phyloP scores from a whole-genome alignment of 306 rosid genomes.

The Dryas octopetala region DNA sequence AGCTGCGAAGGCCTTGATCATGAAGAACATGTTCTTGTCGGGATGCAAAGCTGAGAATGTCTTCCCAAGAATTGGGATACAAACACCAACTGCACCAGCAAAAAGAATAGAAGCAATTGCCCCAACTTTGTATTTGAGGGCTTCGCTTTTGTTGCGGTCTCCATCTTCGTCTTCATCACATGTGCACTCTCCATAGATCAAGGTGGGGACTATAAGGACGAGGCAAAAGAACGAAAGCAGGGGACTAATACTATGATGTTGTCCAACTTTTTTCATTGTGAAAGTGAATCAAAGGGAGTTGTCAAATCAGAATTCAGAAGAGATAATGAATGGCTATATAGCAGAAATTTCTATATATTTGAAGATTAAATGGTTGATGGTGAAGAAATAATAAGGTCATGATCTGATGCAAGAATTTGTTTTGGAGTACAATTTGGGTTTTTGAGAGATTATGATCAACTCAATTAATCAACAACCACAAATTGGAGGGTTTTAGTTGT shows the following conservation, averaged over 20 bases:
- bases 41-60: slow-evolving; percentile 52
- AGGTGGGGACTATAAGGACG: slow-evolving; percentile 18
- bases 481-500: neutral
- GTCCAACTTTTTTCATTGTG: slow-evolving; percentile 1
- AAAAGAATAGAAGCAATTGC: slow-evolving; percentile 53
- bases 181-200: slow-evolving; percentile 37
- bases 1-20: too few species aligned
- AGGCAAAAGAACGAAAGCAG: neutral
- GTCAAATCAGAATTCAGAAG: neutral
- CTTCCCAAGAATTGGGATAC: slow-evolving; percentile 62
- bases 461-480: neutral
- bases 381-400: neutral
- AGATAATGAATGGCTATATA: too few species aligned
- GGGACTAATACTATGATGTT: neutral
- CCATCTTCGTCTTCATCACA: slow-evolving; percentile 29
- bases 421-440: neutral
- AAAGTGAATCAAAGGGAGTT: neutral
- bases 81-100: slow-evolving; percentile 58
- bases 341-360: too few species aligned
- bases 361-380: neutral
- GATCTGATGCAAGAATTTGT: neutral
- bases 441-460: neutral
- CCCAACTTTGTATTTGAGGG: slow-evolving; percentile 42
- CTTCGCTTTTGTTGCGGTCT: slow-evolving; percentile 23
- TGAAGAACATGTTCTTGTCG: too few species aligned